phyloP scores from a whole-genome alignment of 2,329 filamentous ascomycete species.

The Xylogone sp. region DNA sequence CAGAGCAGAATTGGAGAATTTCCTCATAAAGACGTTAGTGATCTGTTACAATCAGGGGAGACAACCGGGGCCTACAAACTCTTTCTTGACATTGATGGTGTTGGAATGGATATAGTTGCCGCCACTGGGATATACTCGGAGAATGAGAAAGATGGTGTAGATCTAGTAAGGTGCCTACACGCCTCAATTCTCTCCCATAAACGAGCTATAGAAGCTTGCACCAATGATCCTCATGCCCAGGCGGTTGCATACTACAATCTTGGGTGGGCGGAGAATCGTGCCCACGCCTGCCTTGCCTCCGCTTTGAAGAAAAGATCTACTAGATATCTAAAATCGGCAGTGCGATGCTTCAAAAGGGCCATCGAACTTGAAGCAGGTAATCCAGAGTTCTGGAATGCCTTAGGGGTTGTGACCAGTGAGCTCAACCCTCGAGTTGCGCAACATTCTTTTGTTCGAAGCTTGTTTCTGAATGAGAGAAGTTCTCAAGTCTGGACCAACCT shows the following conservation, averaged over 20 bases:
- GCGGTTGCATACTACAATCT: conserved; percentile 97
- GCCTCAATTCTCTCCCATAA: conserved; percentile 83
- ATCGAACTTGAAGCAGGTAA: conserved; percentile 96
- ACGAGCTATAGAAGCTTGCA: conserved; percentile 70
- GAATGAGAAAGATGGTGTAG: conserved; percentile 28
- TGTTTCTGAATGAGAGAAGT: conserved; percentile 89
- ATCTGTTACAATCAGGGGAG: conserved; percentile 53
- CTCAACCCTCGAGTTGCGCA: conserved; percentile 86
- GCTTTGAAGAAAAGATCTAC: conserved; percentile 52
- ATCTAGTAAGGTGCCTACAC: conserved; percentile 59
- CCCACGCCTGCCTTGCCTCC: conserved; percentile 62
- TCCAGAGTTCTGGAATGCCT: conserved; percentile 93
- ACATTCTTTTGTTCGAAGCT: conserved; percentile 85
- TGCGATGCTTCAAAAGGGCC: conserved; percentile 89
- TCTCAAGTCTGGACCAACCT: conserved; percentile 88
- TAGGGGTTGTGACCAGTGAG: conserved; percentile 84
- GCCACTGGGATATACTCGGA: conserved; percentile 27
- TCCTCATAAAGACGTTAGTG: conserved; percentile 52
- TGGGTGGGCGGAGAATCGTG: conserved; percentile 87
- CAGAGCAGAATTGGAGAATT: conserved; percentile 64
- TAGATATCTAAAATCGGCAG: conserved; percentile 73
- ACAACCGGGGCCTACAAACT: conserved; percentile 52
- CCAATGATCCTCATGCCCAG: conserved; percentile 77
- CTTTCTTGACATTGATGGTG: conserved; percentile 66
- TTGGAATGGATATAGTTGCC: conserved; percentile 39